Conservation (phyloP, 345 rosid genomes). For the Populus alba region DNA sequence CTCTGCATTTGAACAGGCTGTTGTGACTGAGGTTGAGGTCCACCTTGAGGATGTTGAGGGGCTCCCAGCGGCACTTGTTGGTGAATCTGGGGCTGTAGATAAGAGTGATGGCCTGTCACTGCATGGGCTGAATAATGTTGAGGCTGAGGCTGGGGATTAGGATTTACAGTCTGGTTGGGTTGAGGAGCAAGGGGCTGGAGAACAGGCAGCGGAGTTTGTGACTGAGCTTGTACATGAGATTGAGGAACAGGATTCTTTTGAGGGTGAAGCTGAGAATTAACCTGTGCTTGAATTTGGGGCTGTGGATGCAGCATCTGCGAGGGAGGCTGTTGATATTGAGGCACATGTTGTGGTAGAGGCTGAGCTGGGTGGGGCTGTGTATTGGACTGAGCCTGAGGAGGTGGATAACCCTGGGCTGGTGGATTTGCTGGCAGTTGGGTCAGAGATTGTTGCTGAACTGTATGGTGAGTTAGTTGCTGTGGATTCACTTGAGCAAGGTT, state of each 20-base stretch:
- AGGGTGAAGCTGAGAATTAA: conserved; percentile 21
- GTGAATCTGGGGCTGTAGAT: conserved; percentile 43
- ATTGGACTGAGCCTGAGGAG: conserved; percentile 29
- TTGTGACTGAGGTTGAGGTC: conserved; percentile 37
- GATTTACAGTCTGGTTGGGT: conserved; percentile 33
- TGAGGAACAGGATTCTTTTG: conserved; percentile 16
- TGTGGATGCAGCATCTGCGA: conserved; percentile 38
- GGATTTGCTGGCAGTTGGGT: conserved; percentile 30
- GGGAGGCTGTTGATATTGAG: conserved; percentile 43
- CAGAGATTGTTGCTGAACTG: conserved; percentile 26
- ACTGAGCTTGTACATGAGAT: conserved; percentile 27
- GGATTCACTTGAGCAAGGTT: conserved; percentile 31
- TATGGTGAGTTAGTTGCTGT: conserved; percentile 32
- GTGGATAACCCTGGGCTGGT: conserved; percentile 15
- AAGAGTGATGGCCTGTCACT: conserved; percentile 54
- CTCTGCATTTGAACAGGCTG: conserved; percentile 39
- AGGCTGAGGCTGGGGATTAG: conserved; percentile 33
- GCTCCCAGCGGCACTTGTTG: conserved; percentile 41
- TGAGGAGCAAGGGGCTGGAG: conserved; percentile 24
- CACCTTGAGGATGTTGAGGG: conserved; percentile 38
- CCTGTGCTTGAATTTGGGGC: conserved; percentile 14
- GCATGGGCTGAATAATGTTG: conserved; percentile 39
- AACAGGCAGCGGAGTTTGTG: conserved; percentile 27
- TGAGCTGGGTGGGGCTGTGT: conserved; percentile 28
- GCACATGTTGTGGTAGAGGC: conserved; percentile 30